A percentile compares a stretch with the other conserved stretches of the same genome.
Conservation (phyloP, 805 yeast genomes). For the Saturnispora saitoi region DNA sequence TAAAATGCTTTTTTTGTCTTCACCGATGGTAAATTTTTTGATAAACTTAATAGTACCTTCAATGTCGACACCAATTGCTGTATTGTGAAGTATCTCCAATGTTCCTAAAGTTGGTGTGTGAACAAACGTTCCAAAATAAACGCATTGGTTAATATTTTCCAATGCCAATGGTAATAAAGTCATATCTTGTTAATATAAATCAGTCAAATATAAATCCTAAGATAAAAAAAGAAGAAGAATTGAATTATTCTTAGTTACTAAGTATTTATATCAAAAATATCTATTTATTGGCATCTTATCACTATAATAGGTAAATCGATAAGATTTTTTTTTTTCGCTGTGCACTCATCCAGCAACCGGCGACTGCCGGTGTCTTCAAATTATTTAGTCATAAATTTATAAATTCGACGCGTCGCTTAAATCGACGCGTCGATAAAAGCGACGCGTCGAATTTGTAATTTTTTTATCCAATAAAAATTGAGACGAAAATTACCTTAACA, state of each 20-base stretch:
- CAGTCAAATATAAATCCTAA: no score
- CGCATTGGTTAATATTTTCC: slow-evolving; percentile 23
- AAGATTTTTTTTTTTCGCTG: no score
- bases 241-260: no score
- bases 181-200: neutral
- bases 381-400: no score
- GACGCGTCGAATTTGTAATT: slow-evolving; percentile 1
- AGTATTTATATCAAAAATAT: no score
- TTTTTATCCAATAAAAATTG: slow-evolving; percentile 7
- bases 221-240: no score
- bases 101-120: slow-evolving; percentile 59
- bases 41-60: slow-evolving; percentile 45
- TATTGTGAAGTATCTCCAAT: slow-evolving; percentile 45
- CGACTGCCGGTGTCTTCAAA: neutral
- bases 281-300: no score
- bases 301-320: no score
- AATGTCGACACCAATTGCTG: slow-evolving; percentile 55
- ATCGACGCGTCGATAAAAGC: neutral
- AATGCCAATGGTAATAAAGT: slow-evolving; percentile 1
- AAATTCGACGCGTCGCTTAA: neutral
- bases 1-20: slow-evolving; percentile 11
- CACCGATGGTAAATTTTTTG: slow-evolving; percentile 13
- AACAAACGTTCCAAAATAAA: slow-evolving; percentile 62
- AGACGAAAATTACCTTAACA: neutral
- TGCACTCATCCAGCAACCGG: no score